phyloP scores from a whole-genome alignment of 371 early-diverging fungal species.

The Nosema bombycis region DNA sequence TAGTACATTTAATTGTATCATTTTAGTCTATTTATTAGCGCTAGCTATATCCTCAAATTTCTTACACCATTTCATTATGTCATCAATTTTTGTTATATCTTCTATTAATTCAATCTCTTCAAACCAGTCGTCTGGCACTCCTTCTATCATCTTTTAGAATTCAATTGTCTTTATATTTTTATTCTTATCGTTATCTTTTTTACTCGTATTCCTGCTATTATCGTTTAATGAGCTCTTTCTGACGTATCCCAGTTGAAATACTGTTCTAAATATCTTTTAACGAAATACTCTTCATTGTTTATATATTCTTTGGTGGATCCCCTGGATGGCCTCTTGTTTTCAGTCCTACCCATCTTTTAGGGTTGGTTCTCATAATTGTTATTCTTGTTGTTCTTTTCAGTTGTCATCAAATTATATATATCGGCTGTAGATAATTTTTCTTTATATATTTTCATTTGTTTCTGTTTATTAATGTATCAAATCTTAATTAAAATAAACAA shows the following conservation, averaged over 20 bases:
- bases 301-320: no score
- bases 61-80: background rate
- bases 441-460: no score
- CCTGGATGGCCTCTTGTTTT: no score
- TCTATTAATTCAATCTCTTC: background rate
- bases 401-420: no score
- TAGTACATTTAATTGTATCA: background rate
- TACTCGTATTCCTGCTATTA: background rate
- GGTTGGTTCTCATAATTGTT: no score
- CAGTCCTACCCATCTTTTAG: no score
- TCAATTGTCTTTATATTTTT: background rate
- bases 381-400: no score
- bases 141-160: background rate
- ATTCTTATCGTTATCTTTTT: background rate
- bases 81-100: background rate
- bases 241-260: background rate
- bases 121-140: background rate
- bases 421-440: no score
- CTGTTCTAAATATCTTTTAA: background rate
- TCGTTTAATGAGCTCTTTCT: background rate
- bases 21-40: background rate
- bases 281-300: background rate
- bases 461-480: no score
- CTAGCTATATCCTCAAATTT: background rate
- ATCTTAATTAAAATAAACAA: no score